phyloP scores from a whole-genome alignment of 352 stramenopile genomes.

The Pythium phragmiticola region DNA sequence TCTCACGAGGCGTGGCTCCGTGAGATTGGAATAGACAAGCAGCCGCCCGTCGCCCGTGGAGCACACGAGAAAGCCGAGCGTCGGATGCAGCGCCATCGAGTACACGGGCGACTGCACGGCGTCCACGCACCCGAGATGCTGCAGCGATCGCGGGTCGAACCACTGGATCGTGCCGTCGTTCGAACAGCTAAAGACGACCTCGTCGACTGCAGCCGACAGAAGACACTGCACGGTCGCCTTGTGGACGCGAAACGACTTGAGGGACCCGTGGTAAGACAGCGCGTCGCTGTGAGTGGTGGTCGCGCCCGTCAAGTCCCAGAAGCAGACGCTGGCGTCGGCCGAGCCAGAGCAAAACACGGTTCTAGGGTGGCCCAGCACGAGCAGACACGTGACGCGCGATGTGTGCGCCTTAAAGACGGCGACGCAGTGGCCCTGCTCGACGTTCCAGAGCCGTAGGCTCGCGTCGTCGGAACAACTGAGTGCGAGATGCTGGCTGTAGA shows the following conservation, averaged over 20 bases:
- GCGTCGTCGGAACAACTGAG: constrained; percentile 65
- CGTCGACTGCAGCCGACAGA: constrained; percentile 1
- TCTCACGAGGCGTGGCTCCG: constrained; percentile 3
- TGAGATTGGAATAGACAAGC: constrained; percentile 41
- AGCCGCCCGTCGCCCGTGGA: constrained; percentile 68
- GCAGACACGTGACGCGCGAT: constrained; percentile 55
- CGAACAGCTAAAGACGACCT: constrained; percentile 61
- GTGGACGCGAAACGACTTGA: constrained; percentile 41
- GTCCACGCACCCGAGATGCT: constrained; percentile 48
- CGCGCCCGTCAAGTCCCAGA: constrained; percentile 37
- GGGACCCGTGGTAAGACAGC: background rate
- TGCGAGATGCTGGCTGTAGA: constrained; percentile 19
- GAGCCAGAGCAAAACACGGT: constrained; percentile 48
- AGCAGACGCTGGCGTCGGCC: constrained; percentile 53
- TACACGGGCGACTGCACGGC: constrained; percentile 54
- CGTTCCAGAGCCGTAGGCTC: constrained; percentile 58
- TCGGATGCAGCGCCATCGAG: constrained; percentile 34
- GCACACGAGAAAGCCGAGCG: constrained; percentile 39
- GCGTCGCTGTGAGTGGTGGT: background rate
- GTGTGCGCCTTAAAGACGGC: constrained; percentile 42
- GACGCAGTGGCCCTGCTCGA: constrained; percentile 38
- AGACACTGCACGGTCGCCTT: constrained; percentile 59
- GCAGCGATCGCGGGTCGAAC: constrained; percentile 44
- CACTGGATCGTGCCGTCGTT: constrained; percentile 75
- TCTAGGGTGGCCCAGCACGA: constrained; percentile 10